Base-by-base conservation (phyloP, 768 basidiomycete species). In the Mycena floridula region DNA sequence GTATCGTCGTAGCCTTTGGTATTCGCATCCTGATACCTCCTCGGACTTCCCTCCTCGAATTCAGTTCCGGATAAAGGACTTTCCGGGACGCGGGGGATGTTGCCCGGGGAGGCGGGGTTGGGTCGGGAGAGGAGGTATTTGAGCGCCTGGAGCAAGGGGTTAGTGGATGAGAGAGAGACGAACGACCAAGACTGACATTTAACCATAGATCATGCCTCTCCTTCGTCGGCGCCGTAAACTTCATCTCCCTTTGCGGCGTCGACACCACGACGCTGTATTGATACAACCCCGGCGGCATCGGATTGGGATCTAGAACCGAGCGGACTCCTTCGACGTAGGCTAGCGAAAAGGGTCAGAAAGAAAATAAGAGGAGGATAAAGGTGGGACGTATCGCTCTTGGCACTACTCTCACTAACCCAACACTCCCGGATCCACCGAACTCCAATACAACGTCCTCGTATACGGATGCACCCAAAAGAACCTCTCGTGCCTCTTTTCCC, bases 391-490 rank as follows among this genome's bases (percentile, higher is more conserved):
- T 95, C 92, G 62, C 90, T 94, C 80, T 96, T 97, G 12, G 95
- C 89, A 60, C 85, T 94, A 7, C 90, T 90, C 68, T 97, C 93
- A 1, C 79, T 15, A 91, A 88, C 53, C 82, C 82, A 28, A 80
- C 79, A 21, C 89, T 89, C 91, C 93, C 40, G 95, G 96, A 66
- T 98, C 95, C 8, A 83, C 81, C 15, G 89, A 85, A 57, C 90
- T 91, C 96, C 96, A 99, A 63, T 98, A 97, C 47, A 99, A 57
- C 4, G 93, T 97, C 70, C 90, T 91, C 30, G 94, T 98, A 61
- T 98, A 99, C 16, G 96, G 96, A 64, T 98, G 95, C n/a, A 99
- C 84, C 96, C 96, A 99, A 76, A 98, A 96, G 81, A 93, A 99
- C 27, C 96, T 76, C 62, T 81, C 84, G 65, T 99, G 96, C 42